Evolutionary conservation across 352 stramenopile genomes (phyloP), one percentile per base, ranked within the genome.

Genomic region (Phytophthora uliginosa): DNA sequence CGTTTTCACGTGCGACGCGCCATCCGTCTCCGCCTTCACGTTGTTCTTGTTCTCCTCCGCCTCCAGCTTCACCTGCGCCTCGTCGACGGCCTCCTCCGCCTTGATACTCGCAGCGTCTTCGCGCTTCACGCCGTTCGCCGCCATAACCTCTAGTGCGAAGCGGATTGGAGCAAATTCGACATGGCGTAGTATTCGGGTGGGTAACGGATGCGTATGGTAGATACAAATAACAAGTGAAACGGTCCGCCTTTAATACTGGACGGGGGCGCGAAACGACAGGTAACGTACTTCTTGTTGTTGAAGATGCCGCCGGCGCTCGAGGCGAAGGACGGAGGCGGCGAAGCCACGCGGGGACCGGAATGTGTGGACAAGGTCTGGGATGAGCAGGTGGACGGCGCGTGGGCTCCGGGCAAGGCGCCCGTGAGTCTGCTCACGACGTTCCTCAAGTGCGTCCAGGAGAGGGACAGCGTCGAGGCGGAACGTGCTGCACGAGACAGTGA

Each of bases 331-430:
- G 69, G 51, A 33, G 53, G 71, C 7, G 28, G 13, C 17, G 66
- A 74, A 8, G 65, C 9, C 7, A 78, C 66, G 0, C 79, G 82
- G 50, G 59, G 66, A 1, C 83, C 78, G 1, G 85, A 93, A 45
- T 73, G 72, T 48, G 77, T 89, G 18, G 81, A 91, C 42, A 79
- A 78, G 22, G 76, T 88, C 17, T 94, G 87, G 83, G 74, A 81
- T 28, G 86, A 92, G 18, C 73, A 90, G 15, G 76, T 84, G 8
- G 84, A 95, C 33, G 85, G 83, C 7, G 87, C 80, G 12, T 92
- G 81, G 88, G 87, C 83, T 6, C 65, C 66, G 13, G 86, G 85
- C 24, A 93, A 95, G 51, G 82, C 83, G 7, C 76, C 85, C 0
- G 66, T 93, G 67, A 76, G 67, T 63, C 71, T 90, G 51, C 72